Evolutionary conservation across 139 green algal genomes (phyloP).

Genomic region (Astrephomene gubernaculifera): DNA sequence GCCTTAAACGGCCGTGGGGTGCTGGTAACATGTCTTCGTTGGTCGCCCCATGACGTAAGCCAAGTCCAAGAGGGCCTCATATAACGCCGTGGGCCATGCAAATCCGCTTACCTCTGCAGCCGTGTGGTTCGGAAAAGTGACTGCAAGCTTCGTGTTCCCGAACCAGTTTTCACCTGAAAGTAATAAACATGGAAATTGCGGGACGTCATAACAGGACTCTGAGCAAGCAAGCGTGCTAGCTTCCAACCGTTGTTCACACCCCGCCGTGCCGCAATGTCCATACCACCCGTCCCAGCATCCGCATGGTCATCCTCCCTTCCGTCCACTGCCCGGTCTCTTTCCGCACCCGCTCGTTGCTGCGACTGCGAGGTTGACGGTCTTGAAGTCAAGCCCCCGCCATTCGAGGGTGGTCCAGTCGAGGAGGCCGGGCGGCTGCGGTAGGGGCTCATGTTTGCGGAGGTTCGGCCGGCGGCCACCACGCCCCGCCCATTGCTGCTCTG

Average conservation of each 20-base stretch:
- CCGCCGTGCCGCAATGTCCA: too few relatives aligned
- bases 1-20: too few relatives aligned
- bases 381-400: neutral
- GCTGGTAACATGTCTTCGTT: too few relatives aligned
- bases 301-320: too few relatives aligned
- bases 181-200: neutral
- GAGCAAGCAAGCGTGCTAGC: too few relatives aligned
- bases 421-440: slow-evolving; percentile 30
- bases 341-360: neutral
- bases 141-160: slow-evolving; percentile 36
- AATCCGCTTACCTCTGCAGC: slow-evolving; percentile 9
- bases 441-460: slow-evolving; percentile 3
- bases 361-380: slow-evolving; percentile 4
- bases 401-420: neutral
- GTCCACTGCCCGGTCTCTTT: too few relatives aligned
- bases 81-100: too few relatives aligned
- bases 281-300: neutral
- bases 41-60: too few relatives aligned
- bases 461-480: neutral
- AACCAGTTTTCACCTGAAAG: slow-evolving; percentile 37
- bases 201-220: neutral
- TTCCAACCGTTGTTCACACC: too few relatives aligned
- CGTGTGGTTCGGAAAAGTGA: slow-evolving; percentile 1
- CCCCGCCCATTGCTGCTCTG: neutral
- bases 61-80: too few relatives aligned